Conservation (phyloP, 768 basidiomycete genomes). For the Tricholoma saponaceum region DNA sequence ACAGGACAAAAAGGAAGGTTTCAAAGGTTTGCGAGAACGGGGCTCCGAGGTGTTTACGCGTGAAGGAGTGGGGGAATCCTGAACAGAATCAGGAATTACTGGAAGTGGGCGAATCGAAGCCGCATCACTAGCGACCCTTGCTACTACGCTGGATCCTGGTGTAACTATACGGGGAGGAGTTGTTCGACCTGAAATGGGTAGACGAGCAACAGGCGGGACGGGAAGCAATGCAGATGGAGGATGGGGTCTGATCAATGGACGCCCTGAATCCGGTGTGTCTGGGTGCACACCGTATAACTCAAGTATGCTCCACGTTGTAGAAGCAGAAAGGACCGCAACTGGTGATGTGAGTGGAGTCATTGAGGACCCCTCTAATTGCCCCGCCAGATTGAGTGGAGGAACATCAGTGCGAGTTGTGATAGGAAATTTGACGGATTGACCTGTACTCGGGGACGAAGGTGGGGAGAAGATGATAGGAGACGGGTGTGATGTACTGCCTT, state of each 20-base stretch:
- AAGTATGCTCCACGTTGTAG: slow-evolving; percentile 21
- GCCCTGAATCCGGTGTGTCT: slow-evolving; percentile 8
- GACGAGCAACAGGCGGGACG: slow-evolving; percentile 3
- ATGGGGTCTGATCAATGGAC: slow-evolving; percentile 6
- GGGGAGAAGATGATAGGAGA: slow-evolving; percentile 8
- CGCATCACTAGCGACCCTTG: neutral
- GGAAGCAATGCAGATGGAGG: slow-evolving; percentile 8
- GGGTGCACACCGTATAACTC: slow-evolving; percentile 17
- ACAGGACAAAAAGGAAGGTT: neutral
- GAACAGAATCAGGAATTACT: slow-evolving; percentile 8
- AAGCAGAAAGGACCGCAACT: slow-evolving; percentile 12
- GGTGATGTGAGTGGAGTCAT: slow-evolving; percentile 9
- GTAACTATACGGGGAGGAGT: slow-evolving; percentile 1
- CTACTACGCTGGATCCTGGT: neutral
- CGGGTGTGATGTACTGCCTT: slow-evolving; percentile 8
- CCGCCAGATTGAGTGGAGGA: slow-evolving; percentile 7
- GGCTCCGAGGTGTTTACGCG: neutral
- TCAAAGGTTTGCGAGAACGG: neutral
- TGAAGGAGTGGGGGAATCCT: neutral
- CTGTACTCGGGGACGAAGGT: neutral
- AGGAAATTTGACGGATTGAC: neutral
- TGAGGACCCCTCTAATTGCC: neutral
- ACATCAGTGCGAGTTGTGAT: neutral
- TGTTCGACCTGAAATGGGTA: slow-evolving; percentile 1
- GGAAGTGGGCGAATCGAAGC: slow-evolving; percentile 14